Percentiles rank a stretch among this genome's conserved stretches.
These are phyloP conservation scores for Grosmannia serpens DNA, from an alignment of 2,329 filamentous ascomycete genomes.

Conservation along the genomic window DNA sequence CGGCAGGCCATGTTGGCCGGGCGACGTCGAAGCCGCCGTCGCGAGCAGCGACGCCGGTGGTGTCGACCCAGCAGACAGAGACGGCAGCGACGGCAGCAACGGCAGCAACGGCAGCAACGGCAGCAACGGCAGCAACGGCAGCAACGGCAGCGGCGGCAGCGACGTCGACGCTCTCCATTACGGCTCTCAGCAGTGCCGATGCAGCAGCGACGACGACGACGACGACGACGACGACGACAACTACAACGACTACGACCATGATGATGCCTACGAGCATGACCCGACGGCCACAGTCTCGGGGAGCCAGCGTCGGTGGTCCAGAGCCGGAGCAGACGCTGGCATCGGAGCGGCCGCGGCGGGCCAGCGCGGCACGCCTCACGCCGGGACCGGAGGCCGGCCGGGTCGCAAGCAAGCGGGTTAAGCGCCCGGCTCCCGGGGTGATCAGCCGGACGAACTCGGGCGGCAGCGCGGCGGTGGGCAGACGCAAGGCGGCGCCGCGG, in stretches of 20 bases:
- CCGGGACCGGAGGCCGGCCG: slow-evolving; percentile 35
- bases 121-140: slow-evolving; percentile 1
- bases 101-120: neutral
- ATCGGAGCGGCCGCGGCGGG: slow-evolving; percentile 40
- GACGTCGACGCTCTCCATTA: neutral
- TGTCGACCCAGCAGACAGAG: neutral
- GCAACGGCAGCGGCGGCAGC: neutral
- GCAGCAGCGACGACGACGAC: neutral
- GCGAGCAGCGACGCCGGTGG: slow-evolving; percentile 4
- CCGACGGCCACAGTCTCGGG: slow-evolving; percentile 15
- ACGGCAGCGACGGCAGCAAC: neutral
- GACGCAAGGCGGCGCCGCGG: slow-evolving; percentile 56
- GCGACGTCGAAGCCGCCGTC: slow-evolving; percentile 7
- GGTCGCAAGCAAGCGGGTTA: slow-evolving; percentile 45
- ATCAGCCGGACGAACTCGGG: slow-evolving; percentile 52
- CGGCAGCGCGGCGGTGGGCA: slow-evolving; percentile 57
- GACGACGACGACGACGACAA: neutral
- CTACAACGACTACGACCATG: slow-evolving; percentile 7
- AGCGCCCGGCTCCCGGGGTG: slow-evolving; percentile 60
- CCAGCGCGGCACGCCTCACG: slow-evolving; percentile 46
- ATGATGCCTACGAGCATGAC: slow-evolving; percentile 8
- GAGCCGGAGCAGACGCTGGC: slow-evolving; percentile 38
- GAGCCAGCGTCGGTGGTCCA: slow-evolving; percentile 23
- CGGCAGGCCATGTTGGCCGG: neutral
- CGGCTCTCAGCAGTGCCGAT: too few relatives aligned